A percentile compares a stretch with the other conserved stretches of the same genome.
Conservation (phyloP, 768 basidiomycete species). For the Cystofilobasidium ferigula region DNA sequence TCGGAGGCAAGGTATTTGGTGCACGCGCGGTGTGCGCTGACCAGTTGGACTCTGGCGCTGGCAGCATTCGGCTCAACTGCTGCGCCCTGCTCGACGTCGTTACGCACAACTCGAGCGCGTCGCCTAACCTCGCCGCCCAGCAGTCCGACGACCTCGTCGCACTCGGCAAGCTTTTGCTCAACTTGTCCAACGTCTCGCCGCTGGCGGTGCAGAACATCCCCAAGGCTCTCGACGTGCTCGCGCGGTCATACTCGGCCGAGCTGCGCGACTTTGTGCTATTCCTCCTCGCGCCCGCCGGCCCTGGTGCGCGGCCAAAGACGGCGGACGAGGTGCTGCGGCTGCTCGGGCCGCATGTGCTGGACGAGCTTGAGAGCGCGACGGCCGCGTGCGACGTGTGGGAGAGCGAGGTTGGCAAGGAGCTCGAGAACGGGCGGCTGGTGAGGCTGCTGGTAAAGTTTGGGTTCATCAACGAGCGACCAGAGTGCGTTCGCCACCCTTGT, state of each 20-base stretch:
- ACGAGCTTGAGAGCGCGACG: slow-evolving; percentile 77
- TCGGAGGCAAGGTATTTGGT: not conserved
- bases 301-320: slow-evolving; percentile 55
- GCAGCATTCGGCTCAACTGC: slow-evolving; percentile 69
- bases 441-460: slow-evolving; percentile 85
- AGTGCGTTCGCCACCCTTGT: slow-evolving; percentile 48
- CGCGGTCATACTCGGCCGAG: slow-evolving; percentile 64
- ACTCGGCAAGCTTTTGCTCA: slow-evolving; percentile 74
- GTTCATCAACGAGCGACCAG: slow-evolving; percentile 98
- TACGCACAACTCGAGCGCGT: slow-evolving; percentile 63
- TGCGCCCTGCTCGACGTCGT: slow-evolving; percentile 81
- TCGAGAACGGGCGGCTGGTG: slow-evolving; percentile 87
- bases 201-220: slow-evolving; percentile 48
- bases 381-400: slow-evolving; percentile 69
- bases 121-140: slow-evolving; percentile 77
- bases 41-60: too few relatives aligned
- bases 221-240: slow-evolving; percentile 63
- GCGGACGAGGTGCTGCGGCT: slow-evolving; percentile 73
- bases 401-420: slow-evolving; percentile 67
- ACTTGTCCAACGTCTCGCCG: slow-evolving; percentile 62
- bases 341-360: slow-evolving; percentile 56
- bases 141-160: slow-evolving; percentile 76
- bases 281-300: slow-evolving; percentile 44
- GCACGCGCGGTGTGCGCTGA: not conserved
- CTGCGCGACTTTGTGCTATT: slow-evolving; percentile 69